A percentile compares a stretch with the other conserved stretches of the same genome.
phyloP scores from a whole-genome alignment of 2,329 filamentous ascomycete species.

The Paecilomyces sp. region DNA sequence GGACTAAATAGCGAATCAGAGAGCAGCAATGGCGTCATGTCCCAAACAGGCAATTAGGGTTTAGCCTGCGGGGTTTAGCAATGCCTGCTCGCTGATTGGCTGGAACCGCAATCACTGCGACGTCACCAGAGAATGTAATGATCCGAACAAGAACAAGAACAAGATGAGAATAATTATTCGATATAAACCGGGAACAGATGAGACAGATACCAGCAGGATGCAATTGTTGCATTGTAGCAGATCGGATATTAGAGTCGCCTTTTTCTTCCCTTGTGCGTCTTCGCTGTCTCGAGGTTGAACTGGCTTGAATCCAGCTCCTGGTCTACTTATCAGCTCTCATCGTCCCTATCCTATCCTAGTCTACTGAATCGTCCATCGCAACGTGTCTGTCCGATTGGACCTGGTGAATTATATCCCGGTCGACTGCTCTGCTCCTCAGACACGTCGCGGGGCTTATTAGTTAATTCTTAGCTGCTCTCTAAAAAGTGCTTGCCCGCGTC shows the following conservation, averaged over 20 bases:
- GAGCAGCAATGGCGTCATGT: background rate
- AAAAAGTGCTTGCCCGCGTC: background rate
- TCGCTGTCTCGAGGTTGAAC: background rate
- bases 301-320: background rate
- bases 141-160: background rate
- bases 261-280: background rate
- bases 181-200: background rate
- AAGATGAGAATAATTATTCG: background rate
- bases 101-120: background rate
- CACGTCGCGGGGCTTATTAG: background rate
- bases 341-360: too few relatives aligned
- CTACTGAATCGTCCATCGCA: background rate
- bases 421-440: slow-evolving; percentile 1
- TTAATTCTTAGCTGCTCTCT: background rate
- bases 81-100: background rate
- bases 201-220: background rate
- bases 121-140: background rate
- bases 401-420: background rate
- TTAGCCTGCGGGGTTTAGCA: background rate
- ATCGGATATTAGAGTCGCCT: background rate
- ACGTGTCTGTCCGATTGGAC: background rate
- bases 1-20: too few relatives aligned
- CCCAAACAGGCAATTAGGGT: background rate
- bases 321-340: too few relatives aligned
- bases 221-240: background rate